Evolutionary conservation across 2,329 filamentous ascomycete genomes (phyloP).

Genomic region (Graphilbum fragrans): DNA sequence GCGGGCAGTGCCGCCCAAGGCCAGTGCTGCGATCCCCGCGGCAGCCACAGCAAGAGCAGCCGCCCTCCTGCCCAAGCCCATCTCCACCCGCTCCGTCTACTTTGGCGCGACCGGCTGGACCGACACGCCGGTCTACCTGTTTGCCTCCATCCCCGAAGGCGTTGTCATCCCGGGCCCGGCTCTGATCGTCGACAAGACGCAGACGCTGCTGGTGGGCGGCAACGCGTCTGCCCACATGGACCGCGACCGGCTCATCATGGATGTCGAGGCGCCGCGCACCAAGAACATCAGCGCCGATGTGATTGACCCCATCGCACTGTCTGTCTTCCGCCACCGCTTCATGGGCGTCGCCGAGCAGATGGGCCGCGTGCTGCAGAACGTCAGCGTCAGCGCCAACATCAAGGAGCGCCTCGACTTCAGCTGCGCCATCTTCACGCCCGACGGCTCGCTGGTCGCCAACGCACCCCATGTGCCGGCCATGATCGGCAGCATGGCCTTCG

Average conservation of each 20-base stretch:
- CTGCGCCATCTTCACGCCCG: constrained; percentile 67
- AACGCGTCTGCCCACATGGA: constrained; percentile 61
- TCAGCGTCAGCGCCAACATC: constrained; percentile 67
- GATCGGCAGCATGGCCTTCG: constrained; percentile 76
- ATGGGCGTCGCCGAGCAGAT: constrained; percentile 82
- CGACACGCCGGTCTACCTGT: constrained; percentile 73
- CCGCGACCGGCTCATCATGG: constrained; percentile 86
- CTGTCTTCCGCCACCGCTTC: constrained; percentile 70
- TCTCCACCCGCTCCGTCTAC: constrained; percentile 61
- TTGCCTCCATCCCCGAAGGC: constrained; percentile 61
- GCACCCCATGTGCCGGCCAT: constrained; percentile 74
- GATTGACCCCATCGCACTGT: constrained; percentile 65
- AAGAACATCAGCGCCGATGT: constrained; percentile 18
- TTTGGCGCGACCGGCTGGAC: constrained; percentile 70
- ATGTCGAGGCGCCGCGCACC: constrained; percentile 50
- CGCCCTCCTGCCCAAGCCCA: constrained; percentile 54
- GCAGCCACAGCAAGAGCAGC: constrained; percentile 71
- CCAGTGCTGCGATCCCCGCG: constrained; percentile 66
- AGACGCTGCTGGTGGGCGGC: constrained; percentile 85
- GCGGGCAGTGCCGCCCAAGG: too few relatives aligned
- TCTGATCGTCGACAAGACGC: constrained; percentile 75
- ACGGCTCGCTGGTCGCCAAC: constrained; percentile 66
- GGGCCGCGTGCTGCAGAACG: constrained; percentile 69
- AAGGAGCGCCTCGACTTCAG: constrained; percentile 76
- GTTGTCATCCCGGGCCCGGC: constrained; percentile 68